Conservation (phyloP, 768 basidiomycete species). For the Kwoniella dejecticola region DNA sequence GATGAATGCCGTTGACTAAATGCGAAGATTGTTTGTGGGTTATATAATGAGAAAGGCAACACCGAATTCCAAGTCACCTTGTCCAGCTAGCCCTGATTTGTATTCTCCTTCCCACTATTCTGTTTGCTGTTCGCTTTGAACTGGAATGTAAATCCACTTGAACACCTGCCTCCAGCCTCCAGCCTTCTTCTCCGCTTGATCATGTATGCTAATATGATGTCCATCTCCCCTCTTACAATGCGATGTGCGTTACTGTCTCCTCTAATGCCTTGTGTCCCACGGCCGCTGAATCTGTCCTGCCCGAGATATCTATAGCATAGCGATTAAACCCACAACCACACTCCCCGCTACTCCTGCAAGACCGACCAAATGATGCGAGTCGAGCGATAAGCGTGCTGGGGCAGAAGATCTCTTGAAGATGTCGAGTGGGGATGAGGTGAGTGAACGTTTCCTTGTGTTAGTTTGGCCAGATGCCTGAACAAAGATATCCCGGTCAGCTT, state of each 20-base stretch:
- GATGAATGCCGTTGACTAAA: background rate
- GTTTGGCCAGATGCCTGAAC: constrained; percentile 45
- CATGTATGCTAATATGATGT: too few species aligned
- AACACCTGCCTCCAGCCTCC: too few species aligned
- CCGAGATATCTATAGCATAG: constrained; percentile 8
- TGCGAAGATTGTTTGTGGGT: background rate
- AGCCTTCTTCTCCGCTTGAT: too few species aligned
- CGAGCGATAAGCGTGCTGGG: constrained; percentile 1
- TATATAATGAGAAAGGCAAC: too few species aligned
- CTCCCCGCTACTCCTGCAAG: constrained; percentile 1
- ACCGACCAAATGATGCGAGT: background rate
- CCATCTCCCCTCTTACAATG: too few species aligned
- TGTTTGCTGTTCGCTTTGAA: too few species aligned
- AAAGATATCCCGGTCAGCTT: background rate
- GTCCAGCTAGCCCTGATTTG: too few species aligned
- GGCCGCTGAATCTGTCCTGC: too few species aligned
- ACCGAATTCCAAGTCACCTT: background rate
- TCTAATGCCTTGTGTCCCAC: too few species aligned
- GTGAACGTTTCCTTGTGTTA: constrained; percentile 42
- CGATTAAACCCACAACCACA: constrained; percentile 4
- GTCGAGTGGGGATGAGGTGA: constrained; percentile 27
- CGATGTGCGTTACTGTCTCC: too few species aligned
- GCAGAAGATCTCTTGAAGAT: constrained; percentile 42
- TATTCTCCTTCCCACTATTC: too few species aligned
- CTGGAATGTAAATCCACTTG: too few species aligned